Evolutionary conservation across 768 basidiomycete species (phyloP).

Genomic region (Mycena albidolilacea): DNA sequence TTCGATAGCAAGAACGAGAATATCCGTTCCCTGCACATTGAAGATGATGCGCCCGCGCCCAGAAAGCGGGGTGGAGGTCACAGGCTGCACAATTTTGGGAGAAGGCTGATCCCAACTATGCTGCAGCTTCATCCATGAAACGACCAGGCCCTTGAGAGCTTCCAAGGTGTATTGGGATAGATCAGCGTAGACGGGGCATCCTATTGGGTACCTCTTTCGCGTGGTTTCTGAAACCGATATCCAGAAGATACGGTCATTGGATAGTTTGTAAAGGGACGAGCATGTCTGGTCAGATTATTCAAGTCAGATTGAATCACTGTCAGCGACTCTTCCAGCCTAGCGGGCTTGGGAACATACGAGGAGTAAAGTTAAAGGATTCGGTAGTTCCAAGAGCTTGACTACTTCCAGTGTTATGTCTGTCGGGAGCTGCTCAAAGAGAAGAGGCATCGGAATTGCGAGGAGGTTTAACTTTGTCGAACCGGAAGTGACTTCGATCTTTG

Average conservation of each 20-base stretch:
- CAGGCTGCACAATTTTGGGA: slow-evolving; percentile 17
- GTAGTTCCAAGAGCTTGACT: slow-evolving; percentile 3
- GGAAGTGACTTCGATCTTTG: too few relatives aligned
- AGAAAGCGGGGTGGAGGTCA: not conserved
- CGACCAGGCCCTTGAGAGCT: slow-evolving; percentile 21
- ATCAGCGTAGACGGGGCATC: slow-evolving; percentile 18
- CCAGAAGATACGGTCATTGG: slow-evolving; percentile 29
- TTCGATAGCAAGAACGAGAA: slow-evolving; percentile 17
- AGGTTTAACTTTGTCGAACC: too few relatives aligned
- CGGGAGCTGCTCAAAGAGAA: slow-evolving; percentile 19
- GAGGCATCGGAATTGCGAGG: not conserved
- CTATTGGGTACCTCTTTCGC: slow-evolving; percentile 19
- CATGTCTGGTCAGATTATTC: slow-evolving; percentile 17
- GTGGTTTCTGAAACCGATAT: slow-evolving; percentile 9
- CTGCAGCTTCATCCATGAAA: slow-evolving; percentile 26
- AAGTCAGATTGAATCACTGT: too few relatives aligned
- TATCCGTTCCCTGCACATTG: slow-evolving; percentile 32
- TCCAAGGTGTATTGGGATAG: slow-evolving; percentile 26
- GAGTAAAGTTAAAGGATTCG: not conserved
- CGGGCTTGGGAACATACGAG: too few relatives aligned
- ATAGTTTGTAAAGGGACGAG: not conserved
- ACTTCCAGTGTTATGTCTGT: slow-evolving; percentile 24
- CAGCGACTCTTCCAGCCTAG: too few relatives aligned
- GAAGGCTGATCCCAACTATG: slow-evolving; percentile 19
- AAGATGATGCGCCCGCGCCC: slow-evolving; percentile 10